These are phyloP conservation scores for Parasarocladium wereldwijsianum DNA, from an alignment of 2,329 filamentous ascomycete species.

Conservation along the genomic window DNA sequence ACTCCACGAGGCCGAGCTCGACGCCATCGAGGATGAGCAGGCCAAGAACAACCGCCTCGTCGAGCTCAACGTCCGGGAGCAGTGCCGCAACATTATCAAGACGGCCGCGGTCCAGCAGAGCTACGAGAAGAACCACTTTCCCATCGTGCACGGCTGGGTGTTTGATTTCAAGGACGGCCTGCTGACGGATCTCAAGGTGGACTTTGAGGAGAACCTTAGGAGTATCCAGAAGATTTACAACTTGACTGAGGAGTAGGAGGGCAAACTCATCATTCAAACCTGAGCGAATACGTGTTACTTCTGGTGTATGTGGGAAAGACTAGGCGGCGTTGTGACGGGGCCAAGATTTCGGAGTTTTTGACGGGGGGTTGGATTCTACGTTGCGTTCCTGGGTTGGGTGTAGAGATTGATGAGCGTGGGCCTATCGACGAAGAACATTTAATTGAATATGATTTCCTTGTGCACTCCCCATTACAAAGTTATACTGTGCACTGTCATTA, in stretches of 20 bases:
- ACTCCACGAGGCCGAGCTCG: slow-evolving; percentile 55
- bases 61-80: slow-evolving; percentile 70
- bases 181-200: slow-evolving; percentile 48
- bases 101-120: slow-evolving; percentile 66
- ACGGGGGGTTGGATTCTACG: no score
- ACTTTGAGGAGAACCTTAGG: slow-evolving; percentile 40
- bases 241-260: slow-evolving; percentile 21
- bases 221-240: slow-evolving; percentile 54
- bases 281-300: no score
- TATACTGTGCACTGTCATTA: no score
- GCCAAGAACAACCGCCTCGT: slow-evolving; percentile 57
- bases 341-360: no score
- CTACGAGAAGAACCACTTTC: slow-evolving; percentile 47
- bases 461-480: no score
- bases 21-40: slow-evolving; percentile 41
- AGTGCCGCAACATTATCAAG: slow-evolving; percentile 66
- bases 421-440: no score
- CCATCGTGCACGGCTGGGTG: slow-evolving; percentile 61
- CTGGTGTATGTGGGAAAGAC: no score
- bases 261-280: no score
- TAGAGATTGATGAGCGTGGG: no score
- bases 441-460: no score
- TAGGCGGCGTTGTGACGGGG: no score
- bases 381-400: no score
- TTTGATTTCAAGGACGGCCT: slow-evolving; percentile 55